Evolutionary conservation across 176 grass and related monocot species (phyloP), one percentile per base, ranked within the genome.

Genomic region (Oryza australiensis): DNA sequence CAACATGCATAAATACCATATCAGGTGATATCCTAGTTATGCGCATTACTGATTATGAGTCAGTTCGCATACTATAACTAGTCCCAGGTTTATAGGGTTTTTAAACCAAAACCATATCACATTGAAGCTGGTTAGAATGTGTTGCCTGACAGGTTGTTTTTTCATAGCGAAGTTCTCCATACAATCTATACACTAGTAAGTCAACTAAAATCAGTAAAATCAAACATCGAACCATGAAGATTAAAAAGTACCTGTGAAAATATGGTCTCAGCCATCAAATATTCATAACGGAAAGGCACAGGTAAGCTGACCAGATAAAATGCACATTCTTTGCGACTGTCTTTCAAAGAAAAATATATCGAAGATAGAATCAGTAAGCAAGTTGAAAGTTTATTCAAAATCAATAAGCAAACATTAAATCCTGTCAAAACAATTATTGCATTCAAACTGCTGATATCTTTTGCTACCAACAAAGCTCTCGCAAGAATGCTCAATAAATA

Each of bases 221-320:
- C 22, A 38, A 20, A 38, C 57, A 60, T 60, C 5, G 2, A 60
- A 60, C n/a, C 4, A 2, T 60, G 42, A 75, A 79, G 38, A 43
- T 63, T 70, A 72, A 7, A 23, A 80, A 23, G 55, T 87, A 99
- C 96, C 96, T 99, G 96, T 66, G 96, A 99, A 91, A 95, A 99
- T 91, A 99, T 99, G 57, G 93, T 99, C 77, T 99, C 96, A n/a
- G 96, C 93, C 96, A 99, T 95, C 87, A 99, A 89, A 73, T 91
- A 95, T 81, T 99, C 96, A 41, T 99, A 99, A 22, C 96, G 89
- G 80, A 95, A 99, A 27, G 96, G 86, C 38, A 99, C 91, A 77
- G 93, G 96, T 5, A 99, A 77, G 77, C 96, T 90, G 66, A 92
- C 96, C 81, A 99, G 77, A 90, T 92, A 99, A 72, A 94, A 99